Evolutionary conservation across 345 rosid species (phyloP).

Genomic region (Salix dunnii): DNA sequence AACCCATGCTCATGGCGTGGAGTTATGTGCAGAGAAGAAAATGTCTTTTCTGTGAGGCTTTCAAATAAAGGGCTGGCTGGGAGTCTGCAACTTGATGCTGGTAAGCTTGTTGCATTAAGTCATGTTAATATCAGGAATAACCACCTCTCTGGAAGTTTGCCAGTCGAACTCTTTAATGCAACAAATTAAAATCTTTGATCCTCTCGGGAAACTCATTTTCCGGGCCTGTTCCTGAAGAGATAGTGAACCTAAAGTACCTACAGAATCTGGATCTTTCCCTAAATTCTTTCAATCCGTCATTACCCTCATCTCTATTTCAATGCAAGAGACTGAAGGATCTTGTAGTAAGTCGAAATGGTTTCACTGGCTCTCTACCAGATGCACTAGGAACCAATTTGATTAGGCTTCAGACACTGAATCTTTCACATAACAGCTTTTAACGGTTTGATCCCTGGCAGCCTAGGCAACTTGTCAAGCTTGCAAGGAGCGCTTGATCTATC

Average conservation of each 20-base stretch:
- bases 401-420: slow-evolving; percentile 17
- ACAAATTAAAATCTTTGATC: slow-evolving; percentile 12
- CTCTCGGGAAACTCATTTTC: slow-evolving; percentile 28
- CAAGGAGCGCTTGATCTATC: slow-evolving; percentile 25
- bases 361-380: slow-evolving; percentile 23
- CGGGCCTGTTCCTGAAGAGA: slow-evolving; percentile 21
- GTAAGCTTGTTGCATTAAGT: slow-evolving; percentile 9
- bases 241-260: slow-evolving; percentile 17
- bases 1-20: slow-evolving; percentile 29
- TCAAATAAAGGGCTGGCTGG: slow-evolving; percentile 16
- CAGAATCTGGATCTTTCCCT: slow-evolving; percentile 21
- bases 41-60: slow-evolving; percentile 14
- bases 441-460: slow-evolving; percentile 16
- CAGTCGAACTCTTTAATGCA: slow-evolving; percentile 14
- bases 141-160: slow-evolving; percentile 17
- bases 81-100: slow-evolving; percentile 15
- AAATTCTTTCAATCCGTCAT: slow-evolving; percentile 14
- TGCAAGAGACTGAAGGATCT: slow-evolving; percentile 26
- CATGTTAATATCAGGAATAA: slow-evolving; percentile 22
- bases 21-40: slow-evolving; percentile 14
- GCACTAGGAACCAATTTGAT: slow-evolving; percentile 18
- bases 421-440: slow-evolving; percentile 21
- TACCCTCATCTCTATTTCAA: slow-evolving; percentile 18
- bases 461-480: slow-evolving; percentile 21
- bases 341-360: slow-evolving; percentile 16